Percentiles rank a stretch among this genome's conserved stretches.
These are phyloP conservation scores for Fistulina hepatica DNA, from an alignment of 1,284 basidiomycete genomes.

Conservation along the genomic window DNA sequence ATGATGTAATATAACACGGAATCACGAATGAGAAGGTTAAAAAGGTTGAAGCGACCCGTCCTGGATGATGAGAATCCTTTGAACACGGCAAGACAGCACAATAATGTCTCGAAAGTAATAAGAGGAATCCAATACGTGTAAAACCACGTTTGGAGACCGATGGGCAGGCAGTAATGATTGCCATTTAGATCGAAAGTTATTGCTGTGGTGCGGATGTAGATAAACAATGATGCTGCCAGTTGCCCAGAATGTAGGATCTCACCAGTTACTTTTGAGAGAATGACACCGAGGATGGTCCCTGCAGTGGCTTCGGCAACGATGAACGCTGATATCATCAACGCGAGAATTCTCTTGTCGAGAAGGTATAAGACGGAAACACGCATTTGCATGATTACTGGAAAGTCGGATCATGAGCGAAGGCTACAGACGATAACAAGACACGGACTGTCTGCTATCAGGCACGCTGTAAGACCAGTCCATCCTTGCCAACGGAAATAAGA, in stretches of 20 bases:
- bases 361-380: conserved; percentile 53
- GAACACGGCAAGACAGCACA: conserved; percentile 38
- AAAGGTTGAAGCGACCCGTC: too few species aligned
- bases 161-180: conserved; percentile 33
- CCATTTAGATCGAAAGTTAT: conserved; percentile 14
- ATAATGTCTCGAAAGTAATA: conserved; percentile 38
- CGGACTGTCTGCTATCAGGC: conserved; percentile 43
- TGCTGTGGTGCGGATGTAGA: conserved; percentile 17
- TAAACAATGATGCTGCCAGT: conserved; percentile 4
- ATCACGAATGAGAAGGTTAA: conserved; percentile 45
- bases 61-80: conserved; percentile 36
- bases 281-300: conserved; percentile 36
- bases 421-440: conserved; percentile 1
- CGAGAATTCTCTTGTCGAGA: conserved; percentile 37
- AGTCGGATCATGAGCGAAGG: not conserved
- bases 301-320: conserved; percentile 29
- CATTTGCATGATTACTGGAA: conserved; percentile 44
- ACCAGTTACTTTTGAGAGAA: conserved; percentile 31
- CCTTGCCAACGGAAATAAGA: conserved; percentile 47
- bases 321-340: conserved; percentile 33
- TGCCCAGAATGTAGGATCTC: conserved; percentile 7
- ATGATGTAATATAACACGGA: conserved; percentile 45
- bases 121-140: conserved; percentile 51
- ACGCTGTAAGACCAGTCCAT: conserved; percentile 41
- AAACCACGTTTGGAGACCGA: conserved; percentile 29